Evolutionary conservation across 345 rosid species (phyloP).

Genomic region (Salix dunnii): DNA sequence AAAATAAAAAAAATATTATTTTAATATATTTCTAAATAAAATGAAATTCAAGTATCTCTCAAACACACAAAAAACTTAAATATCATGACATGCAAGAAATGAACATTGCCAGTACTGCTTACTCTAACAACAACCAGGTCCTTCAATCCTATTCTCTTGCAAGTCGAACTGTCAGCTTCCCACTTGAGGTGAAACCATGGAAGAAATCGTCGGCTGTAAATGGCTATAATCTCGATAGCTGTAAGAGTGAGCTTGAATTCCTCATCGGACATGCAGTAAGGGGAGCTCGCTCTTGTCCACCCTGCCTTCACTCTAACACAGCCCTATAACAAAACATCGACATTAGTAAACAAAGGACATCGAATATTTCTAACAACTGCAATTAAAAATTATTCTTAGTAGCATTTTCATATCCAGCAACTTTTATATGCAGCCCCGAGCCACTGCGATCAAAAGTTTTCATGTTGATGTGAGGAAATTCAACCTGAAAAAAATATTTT

Average conservation of each 20-base stretch:
- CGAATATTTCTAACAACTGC: neutral
- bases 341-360: no score
- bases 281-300: slow-evolving; percentile 64
- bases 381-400: neutral
- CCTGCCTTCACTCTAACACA: slow-evolving; percentile 52
- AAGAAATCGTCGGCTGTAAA: slow-evolving; percentile 49
- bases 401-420: no score
- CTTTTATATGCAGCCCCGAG: no score
- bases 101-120: no score
- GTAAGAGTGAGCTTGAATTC: slow-evolving; percentile 49
- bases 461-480: no score
- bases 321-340: slow-evolving; percentile 19
- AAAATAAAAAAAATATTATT: no score
- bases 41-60: no score
- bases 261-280: slow-evolving; percentile 50
- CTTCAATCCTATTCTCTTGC: slow-evolving; percentile 21
- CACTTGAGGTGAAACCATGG: slow-evolving; percentile 37
- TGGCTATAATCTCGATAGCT: slow-evolving; percentile 44
- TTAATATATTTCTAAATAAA: no score
- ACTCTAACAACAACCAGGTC: slow-evolving; percentile 18
- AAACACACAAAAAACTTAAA: no score
- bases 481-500: no score
- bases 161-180: slow-evolving; percentile 43
- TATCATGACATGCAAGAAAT: no score
- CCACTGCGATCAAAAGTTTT: no score